Percentiles rank a stretch among this genome's conserved stretches.
These are phyloP conservation scores for Phytophthora pluvialis DNA, from an alignment of 352 stramenopile genomes.

Conservation along the genomic window DNA sequence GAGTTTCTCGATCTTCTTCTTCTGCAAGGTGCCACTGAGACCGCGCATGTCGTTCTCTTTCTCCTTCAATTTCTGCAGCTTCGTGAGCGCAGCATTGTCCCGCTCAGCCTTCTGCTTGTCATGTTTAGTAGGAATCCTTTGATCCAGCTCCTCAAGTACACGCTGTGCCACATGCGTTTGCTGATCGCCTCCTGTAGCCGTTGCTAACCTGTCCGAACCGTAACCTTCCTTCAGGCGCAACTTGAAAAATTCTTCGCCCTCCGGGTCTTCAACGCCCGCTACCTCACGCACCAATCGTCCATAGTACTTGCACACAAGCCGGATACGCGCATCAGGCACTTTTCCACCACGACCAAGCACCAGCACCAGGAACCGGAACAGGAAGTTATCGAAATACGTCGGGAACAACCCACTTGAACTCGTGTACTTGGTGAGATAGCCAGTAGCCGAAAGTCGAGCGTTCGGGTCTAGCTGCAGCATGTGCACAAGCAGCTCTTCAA, in stretches of 20 bases:
- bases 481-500: slow-evolving; percentile 92
- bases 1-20: slow-evolving; percentile 87
- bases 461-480: slow-evolving; percentile 95
- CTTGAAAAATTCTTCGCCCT: slow-evolving; percentile 92
- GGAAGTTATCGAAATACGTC: slow-evolving; percentile 87
- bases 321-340: slow-evolving; percentile 93
- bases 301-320: slow-evolving; percentile 94
- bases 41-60: slow-evolving; percentile 76
- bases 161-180: slow-evolving; percentile 76
- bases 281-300: slow-evolving; percentile 90
- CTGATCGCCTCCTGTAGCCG: slow-evolving; percentile 45
- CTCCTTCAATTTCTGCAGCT: slow-evolving; percentile 66
- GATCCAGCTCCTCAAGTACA: slow-evolving; percentile 71
- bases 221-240: slow-evolving; percentile 85
- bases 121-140: slow-evolving; percentile 48
- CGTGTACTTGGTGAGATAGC: slow-evolving; percentile 92
- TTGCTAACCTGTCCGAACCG: slow-evolving; percentile 67
- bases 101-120: slow-evolving; percentile 50
- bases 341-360: slow-evolving; percentile 82
- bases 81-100: slow-evolving; percentile 45
- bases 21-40: slow-evolving; percentile 71
- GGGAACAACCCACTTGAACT: slow-evolving; percentile 69
- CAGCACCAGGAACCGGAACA: slow-evolving; percentile 91
- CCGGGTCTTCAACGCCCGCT: slow-evolving; percentile 90
- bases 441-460: slow-evolving; percentile 82